These are phyloP conservation scores for Ceratocystiopsis sp. DNA, from an alignment of 2,329 filamentous ascomycete genomes.

Conservation along the genomic window DNA sequence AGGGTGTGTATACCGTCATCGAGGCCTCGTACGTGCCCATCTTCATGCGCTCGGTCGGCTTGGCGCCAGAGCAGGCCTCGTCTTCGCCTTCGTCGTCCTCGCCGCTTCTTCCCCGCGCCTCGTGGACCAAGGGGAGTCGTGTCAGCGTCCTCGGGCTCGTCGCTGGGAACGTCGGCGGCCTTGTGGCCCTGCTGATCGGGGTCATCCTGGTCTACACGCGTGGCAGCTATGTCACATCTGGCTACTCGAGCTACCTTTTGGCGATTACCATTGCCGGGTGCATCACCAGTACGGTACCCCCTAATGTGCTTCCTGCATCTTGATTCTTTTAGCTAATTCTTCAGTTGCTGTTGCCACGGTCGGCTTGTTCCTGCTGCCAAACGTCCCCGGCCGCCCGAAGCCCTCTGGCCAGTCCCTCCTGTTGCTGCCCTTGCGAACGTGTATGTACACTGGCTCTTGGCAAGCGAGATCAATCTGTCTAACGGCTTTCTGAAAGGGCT, in stretches of 20 bases:
- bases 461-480: too few relatives aligned
- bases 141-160: conserved; percentile 3
- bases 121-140: conserved; percentile 1
- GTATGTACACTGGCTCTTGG: too few relatives aligned
- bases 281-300: neutral
- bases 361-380: neutral
- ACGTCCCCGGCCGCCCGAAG: neutral
- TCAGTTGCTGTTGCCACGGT: neutral
- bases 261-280: conserved; percentile 1
- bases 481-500: neutral
- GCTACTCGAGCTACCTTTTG: conserved; percentile 1
- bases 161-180: conserved; percentile 1
- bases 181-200: conserved; percentile 2
- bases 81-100: neutral
- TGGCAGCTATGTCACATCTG: neutral
- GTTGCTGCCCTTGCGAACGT: neutral
- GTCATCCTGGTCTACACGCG: conserved; percentile 1
- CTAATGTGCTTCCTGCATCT: too few relatives aligned
- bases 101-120: neutral
- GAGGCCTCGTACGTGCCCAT: conserved; percentile 4
- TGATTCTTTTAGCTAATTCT: too few relatives aligned
- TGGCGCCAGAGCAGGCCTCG: neutral
- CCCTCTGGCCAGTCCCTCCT: neutral
- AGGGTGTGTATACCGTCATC: conserved; percentile 3
- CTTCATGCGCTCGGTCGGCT: conserved; percentile 2